Evolutionary conservation across 2,329 filamentous ascomycete genomes (phyloP).

Genomic region (Falciphora oryzae): DNA sequence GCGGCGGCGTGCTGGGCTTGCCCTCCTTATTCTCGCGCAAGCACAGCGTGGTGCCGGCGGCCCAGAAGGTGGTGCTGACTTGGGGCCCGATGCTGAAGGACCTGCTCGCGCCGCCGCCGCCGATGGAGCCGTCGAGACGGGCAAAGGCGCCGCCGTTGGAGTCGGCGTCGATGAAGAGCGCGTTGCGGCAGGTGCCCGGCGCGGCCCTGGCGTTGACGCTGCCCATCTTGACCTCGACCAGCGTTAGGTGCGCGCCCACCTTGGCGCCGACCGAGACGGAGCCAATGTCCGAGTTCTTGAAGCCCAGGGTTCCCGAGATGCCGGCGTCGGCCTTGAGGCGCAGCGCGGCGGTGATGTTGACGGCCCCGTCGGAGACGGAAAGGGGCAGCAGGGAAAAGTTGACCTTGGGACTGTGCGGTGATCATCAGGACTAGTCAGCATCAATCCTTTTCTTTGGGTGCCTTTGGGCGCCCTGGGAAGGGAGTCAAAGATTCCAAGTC

Average conservation of each 20-base stretch:
- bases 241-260: constrained; percentile 14
- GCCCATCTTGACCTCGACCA: constrained; percentile 15
- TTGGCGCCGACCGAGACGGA: constrained; percentile 8
- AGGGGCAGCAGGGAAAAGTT: constrained; percentile 15
- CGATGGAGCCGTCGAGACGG: constrained; percentile 8
- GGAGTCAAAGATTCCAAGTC: background rate
- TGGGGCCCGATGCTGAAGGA: constrained; percentile 6
- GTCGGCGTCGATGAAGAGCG: constrained; percentile 15
- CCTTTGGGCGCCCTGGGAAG: too few species aligned
- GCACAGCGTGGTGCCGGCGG: constrained; percentile 15
- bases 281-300: background rate
- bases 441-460: background rate
- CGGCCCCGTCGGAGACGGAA: constrained; percentile 8
- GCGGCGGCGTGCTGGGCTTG: background rate
- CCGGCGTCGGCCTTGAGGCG: constrained; percentile 14
- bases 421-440: background rate
- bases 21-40: constrained; percentile 6
- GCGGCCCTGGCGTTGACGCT: constrained; percentile 1
- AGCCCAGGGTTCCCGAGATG: constrained; percentile 10
- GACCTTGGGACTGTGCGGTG: constrained; percentile 10
- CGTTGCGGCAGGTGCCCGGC: constrained; percentile 11
- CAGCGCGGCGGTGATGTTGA: constrained; percentile 15
- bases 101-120: constrained; percentile 1
- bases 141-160: constrained; percentile 14
- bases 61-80: constrained; percentile 13